A percentile compares a stretch with the other conserved stretches of the same genome.
Evolutionary conservation across 371 early-diverging fungal species (phyloP).

Genomic region (Mucor ambiguus): DNA sequence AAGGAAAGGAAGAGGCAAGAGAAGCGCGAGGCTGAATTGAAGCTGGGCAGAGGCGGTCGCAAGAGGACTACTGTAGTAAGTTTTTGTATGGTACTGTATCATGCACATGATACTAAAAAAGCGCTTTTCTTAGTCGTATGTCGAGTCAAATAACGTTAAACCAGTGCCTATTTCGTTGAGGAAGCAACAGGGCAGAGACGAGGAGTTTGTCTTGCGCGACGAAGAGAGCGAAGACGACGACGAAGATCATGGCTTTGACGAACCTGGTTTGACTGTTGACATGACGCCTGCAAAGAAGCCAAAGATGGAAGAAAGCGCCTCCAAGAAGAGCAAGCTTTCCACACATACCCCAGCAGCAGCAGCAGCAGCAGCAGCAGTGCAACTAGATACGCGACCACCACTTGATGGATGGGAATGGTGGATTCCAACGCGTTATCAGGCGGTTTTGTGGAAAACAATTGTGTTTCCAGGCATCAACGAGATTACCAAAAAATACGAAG

Average conservation of each 20-base stretch:
- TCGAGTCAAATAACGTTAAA: neutral
- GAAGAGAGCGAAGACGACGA: neutral
- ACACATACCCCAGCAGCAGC: neutral
- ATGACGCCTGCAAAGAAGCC: neutral
- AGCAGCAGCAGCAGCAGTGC: neutral
- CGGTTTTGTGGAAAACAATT: neutral
- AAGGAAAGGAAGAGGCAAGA: conserved; percentile 21
- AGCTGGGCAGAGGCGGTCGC: conserved; percentile 44
- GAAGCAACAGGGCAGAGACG: neutral
- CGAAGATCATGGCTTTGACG: neutral
- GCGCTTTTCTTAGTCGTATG: neutral
- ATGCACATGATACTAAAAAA: neutral
- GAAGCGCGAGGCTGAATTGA: conserved; percentile 14
- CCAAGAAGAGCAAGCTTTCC: neutral
- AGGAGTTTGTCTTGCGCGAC: neutral
- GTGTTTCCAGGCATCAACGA: neutral
- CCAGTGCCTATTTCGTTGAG: neutral
- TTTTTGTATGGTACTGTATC: neutral
- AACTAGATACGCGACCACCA: too few species aligned
- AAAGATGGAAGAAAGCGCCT: neutral
- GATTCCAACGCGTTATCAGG: neutral
- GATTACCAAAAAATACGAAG: neutral
- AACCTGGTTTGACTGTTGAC: neutral
- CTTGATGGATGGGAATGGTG: neutral
- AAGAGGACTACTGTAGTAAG: conserved; percentile 33